Evolutionary conservation across 2,329 filamentous ascomycete genomes (phyloP).

Genomic region (Ophiostoma fasciatum): DNA sequence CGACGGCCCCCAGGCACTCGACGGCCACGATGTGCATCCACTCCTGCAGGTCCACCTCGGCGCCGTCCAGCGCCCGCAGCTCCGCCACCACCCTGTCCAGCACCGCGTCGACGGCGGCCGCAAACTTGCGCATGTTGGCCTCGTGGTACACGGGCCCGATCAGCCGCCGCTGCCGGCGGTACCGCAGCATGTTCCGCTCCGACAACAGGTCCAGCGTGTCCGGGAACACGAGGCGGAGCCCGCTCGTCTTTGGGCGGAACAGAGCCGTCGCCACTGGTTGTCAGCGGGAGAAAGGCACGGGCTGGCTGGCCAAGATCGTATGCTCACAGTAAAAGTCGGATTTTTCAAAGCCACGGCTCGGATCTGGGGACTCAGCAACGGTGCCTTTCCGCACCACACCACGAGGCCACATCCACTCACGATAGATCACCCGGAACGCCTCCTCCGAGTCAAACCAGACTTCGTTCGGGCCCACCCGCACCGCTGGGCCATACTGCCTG

Average conservation of each 20-base stretch:
- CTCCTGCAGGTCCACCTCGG: slow-evolving; percentile 31
- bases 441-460: slow-evolving; percentile 35
- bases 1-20: slow-evolving; percentile 33
- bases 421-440: slow-evolving; percentile 32
- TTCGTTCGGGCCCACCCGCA: slow-evolving; percentile 39
- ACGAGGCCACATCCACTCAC: slow-evolving; percentile 18
- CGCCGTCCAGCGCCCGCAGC: slow-evolving; percentile 22
- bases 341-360: slow-evolving; percentile 32
- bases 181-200: slow-evolving; percentile 30
- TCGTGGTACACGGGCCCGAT: slow-evolving; percentile 33
- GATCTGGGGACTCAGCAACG: slow-evolving; percentile 28
- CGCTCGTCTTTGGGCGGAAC: slow-evolving; percentile 26
- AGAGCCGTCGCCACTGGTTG: slow-evolving; percentile 30
- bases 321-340: slow-evolving; percentile 37
- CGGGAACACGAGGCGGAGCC: slow-evolving; percentile 18
- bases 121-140: slow-evolving; percentile 26
- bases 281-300: not conserved
- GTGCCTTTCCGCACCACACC: not conserved
- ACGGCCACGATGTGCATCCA: slow-evolving; percentile 43
- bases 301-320: no score
- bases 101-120: slow-evolving; percentile 25
- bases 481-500: slow-evolving; percentile 29
- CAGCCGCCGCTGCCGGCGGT: slow-evolving; percentile 32
- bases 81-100: slow-evolving; percentile 21
- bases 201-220: slow-evolving; percentile 37